Evolutionary conservation across 495 filamentous ascomycete genomes (phyloP).

Genomic region (Xylaria intraflava): DNA sequence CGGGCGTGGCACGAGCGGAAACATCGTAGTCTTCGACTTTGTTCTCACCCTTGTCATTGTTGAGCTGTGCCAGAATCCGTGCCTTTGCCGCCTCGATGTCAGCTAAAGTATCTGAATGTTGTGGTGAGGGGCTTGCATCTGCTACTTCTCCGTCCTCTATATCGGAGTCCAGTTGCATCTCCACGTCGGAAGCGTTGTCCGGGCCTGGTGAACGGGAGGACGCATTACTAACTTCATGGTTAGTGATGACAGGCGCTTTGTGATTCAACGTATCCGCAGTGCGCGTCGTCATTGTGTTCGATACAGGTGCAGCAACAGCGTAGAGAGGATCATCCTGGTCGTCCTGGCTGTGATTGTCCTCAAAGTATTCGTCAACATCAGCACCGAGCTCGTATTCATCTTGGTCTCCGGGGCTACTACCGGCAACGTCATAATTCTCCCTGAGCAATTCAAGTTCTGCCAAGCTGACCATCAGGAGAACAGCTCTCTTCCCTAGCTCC

Average conservation of each 20-base stretch:
- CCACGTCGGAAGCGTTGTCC: constrained; percentile 20
- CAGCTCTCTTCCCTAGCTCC: constrained; percentile 54
- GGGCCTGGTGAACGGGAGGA: not conserved
- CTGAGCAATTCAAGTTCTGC: constrained; percentile 39
- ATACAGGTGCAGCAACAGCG: constrained; percentile 19
- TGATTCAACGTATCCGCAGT: too few relatives aligned
- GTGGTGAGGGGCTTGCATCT: constrained; percentile 20
- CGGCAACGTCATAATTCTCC: constrained; percentile 31
- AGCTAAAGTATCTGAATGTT: constrained; percentile 26
- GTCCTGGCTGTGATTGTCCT: constrained; percentile 18
- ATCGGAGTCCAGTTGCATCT: constrained; percentile 33
- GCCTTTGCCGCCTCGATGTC: constrained; percentile 55
- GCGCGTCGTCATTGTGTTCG: constrained; percentile 9
- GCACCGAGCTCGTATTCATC: constrained; percentile 20
- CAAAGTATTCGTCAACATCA: constrained; percentile 18
- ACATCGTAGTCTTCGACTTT: not conserved
- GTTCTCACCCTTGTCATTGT: constrained; percentile 11
- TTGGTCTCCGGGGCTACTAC: constrained; percentile 19
- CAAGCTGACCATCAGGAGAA: constrained; percentile 46
- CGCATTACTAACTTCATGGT: not conserved
- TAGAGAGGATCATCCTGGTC: constrained; percentile 16
- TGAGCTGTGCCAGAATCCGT: constrained; percentile 47
- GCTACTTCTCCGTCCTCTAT: constrained; percentile 37
- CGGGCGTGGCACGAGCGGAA: constrained; percentile 7
- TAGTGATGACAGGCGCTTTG: not conserved